These are phyloP conservation scores for Hymenoscyphus repandus DNA, from an alignment of 2,329 filamentous ascomycete genomes.

Conservation along the genomic window DNA sequence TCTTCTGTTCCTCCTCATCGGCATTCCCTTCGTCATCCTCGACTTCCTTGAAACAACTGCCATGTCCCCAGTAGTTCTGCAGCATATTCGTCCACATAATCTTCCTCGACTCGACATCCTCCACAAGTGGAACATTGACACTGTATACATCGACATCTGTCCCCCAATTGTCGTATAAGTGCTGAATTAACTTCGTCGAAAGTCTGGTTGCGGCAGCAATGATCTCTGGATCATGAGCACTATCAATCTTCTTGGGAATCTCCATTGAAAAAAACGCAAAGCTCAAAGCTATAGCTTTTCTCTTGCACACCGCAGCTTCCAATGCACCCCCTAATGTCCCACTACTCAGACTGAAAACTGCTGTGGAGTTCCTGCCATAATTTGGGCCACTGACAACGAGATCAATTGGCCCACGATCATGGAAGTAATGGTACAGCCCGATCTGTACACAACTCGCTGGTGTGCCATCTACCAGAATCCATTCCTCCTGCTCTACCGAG, in stretches of 20 bases:
- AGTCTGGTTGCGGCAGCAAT: slow-evolving; percentile 73
- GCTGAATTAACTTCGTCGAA: slow-evolving; percentile 71
- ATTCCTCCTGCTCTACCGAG: slow-evolving; percentile 60
- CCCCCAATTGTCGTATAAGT: slow-evolving; percentile 72
- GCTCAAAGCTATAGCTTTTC: slow-evolving; percentile 72
- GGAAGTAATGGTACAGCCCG: slow-evolving; percentile 74
- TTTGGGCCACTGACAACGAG: slow-evolving; percentile 77
- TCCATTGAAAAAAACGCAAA: slow-evolving; percentile 83
- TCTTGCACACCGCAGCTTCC: slow-evolving; percentile 68
- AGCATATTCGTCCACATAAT: slow-evolving; percentile 81
- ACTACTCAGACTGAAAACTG: slow-evolving; percentile 71
- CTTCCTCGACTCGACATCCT: slow-evolving; percentile 65
- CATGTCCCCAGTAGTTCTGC: slow-evolving; percentile 84
- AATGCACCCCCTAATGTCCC: slow-evolving; percentile 74
- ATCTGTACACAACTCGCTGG: slow-evolving; percentile 80
- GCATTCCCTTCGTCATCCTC: slow-evolving; percentile 59
- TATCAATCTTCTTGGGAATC: slow-evolving; percentile 30
- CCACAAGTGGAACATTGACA: slow-evolving; percentile 83
- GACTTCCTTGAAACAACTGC: slow-evolving; percentile 80
- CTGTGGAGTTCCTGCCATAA: slow-evolving; percentile 77
- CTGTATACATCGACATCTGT: slow-evolving; percentile 75
- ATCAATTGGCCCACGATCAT: slow-evolving; percentile 65
- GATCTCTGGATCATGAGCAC: slow-evolving; percentile 67
- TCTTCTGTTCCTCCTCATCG: slow-evolving; percentile 65
- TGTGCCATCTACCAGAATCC: slow-evolving; percentile 76